Conservation (phyloP, 139 green algal species). For the Pleodorina starrii region DNA sequence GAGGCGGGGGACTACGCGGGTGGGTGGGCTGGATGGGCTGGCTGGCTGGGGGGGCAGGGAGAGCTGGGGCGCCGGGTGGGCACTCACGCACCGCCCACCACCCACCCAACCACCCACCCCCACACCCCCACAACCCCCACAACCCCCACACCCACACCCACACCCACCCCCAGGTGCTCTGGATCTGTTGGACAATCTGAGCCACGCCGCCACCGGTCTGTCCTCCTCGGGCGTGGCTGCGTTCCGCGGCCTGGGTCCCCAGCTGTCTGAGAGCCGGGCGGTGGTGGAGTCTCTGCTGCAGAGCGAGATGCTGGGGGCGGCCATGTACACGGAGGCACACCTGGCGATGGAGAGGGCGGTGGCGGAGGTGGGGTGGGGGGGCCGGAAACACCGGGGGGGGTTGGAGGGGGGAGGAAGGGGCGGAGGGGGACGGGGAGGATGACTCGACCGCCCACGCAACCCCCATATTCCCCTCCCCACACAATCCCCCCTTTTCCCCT, state of each 20-base stretch:
- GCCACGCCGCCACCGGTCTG: constrained; percentile 36
- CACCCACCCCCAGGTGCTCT: constrained; percentile 60
- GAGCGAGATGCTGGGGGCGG: constrained; percentile 65
- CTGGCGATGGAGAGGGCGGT: constrained; percentile 49
- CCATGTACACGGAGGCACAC: constrained; percentile 51
- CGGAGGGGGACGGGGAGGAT: not conserved
- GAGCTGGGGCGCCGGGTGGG: too few relatives aligned
- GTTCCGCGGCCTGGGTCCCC: constrained; percentile 40
- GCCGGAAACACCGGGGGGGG: not conserved
- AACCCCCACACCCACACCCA: not conserved
- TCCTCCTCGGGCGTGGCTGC: constrained; percentile 60
- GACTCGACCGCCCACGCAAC: too few relatives aligned
- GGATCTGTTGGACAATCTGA: constrained; percentile 82
- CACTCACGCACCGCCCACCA: too few relatives aligned
- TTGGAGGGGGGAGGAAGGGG: not conserved
- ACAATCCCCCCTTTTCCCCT: not conserved
- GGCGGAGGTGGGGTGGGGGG: constrained; percentile 4
- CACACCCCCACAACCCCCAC: not conserved
- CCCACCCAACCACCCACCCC: not conserved
- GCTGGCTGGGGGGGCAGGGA: too few relatives aligned
- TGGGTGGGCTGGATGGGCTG: not conserved
- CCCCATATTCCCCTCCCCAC: not conserved
- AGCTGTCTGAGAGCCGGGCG: constrained; percentile 25
- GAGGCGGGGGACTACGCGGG: constrained; percentile 80
- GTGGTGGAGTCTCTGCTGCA: constrained; percentile 65